Evolutionary conservation across 345 rosid genomes (phyloP), one percentile per base, ranked within the genome.

Genomic region (Turnera subulata): DNA sequence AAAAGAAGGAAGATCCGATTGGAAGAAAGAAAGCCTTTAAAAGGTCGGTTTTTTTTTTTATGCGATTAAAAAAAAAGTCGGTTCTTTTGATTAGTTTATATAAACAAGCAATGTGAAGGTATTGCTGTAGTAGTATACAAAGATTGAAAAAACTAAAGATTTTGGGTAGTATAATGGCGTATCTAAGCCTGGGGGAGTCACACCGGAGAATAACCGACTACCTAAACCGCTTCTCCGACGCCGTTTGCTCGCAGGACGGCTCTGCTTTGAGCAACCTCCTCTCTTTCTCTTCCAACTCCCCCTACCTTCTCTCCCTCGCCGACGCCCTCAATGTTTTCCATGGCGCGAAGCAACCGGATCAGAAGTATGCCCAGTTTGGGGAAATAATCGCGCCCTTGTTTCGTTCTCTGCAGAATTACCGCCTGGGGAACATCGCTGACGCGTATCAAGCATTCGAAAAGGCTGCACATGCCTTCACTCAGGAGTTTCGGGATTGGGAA

Each of bases 401-500:
- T 58, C 96, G 99, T 11, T 73, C 89, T 65, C 70, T 89, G 16
- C 99, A 89, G 67, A 84, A 74, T 69, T 81, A 89, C 61, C 71
- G 88, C 17, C 50, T 73, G 49, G 84, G 82, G 18, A 84, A 80
- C 71, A 76, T 89, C 66, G 84, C 77, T 10, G 99, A 93, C 46
- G 69, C 95, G 26, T 90, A 85, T 62, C 79, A 71, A 11, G 82
- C 95, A 48, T 93, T 66, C 25, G 99, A 90, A 70, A 93, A 90
- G 73, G 81, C 91, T 47, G 80, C 95, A 54, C 84, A 84, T 59
- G 94, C 96, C 51, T 90, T 93, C 58, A 64, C 85, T 70, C 99
- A 90, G 82, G 99, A 93, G 84, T 93, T 93, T 71, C 80, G 99
- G 68, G 89, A 87, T 70, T 93, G 99, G 97, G 97, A 93, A 61